Evolutionary conservation across 345 rosid species (phyloP), one percentile per base, ranked within the genome.

Genomic region (Ceriops tagal): DNA sequence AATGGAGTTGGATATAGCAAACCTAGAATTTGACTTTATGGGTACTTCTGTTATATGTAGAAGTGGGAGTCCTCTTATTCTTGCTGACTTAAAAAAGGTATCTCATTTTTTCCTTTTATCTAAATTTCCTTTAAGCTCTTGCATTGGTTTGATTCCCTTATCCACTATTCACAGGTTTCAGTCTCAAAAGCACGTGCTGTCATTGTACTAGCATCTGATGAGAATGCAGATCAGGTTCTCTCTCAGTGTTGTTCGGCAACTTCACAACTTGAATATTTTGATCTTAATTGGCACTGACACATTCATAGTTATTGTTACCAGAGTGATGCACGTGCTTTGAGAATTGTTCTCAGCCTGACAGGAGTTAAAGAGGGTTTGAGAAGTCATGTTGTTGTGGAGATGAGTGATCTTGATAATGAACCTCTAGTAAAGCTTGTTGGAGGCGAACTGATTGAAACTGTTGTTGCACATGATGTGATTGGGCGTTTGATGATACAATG

Each of bases 401-500:
- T 92, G 96, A 88, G 96, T 78, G 96, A 92, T 79, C 83, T 92
- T 56, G 98, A 92, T 81, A 92, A 92, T 68, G 98, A 90, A 76
- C 96, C 93, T 68, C 80, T 92, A 63, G 96, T 92, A 74, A 92
- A 88, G 86, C 96, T 90, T 85, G 98, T 92, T 72, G 96, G 98
- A 75, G 98, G 93, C 75, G 96, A 89, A 51, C 88, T 82, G 32
- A 85, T 88, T 61, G 96, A 92, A 87, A 90, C 98, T 35, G 93
- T 90, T 75, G 98, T 86, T 71, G 96, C 98, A 6, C 96, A 92
- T 83, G 98, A 90, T 83, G 98, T 92, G 80, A 92, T 92, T 59
- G 96, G 96, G 22, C 93, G 96, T 62, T 84, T 92, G 78, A 92
- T 92, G 98, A 92, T 92, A 70, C 98, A 92, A 69, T 88, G 96